Conservation (phyloP, 441 rosid species). For the Pelargonium fulgidum region DNA sequence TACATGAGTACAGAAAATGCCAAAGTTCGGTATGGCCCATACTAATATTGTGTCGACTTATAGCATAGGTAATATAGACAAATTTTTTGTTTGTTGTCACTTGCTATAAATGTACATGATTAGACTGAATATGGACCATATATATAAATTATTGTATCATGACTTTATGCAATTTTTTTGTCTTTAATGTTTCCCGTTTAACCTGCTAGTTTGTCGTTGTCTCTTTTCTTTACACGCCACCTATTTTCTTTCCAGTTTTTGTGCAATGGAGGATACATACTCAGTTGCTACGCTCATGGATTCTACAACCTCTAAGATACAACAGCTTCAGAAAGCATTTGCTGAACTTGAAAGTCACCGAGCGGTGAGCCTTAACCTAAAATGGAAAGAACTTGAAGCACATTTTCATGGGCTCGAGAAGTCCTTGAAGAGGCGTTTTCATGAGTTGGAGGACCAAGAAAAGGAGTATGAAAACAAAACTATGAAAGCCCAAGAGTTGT, state of each 20-base stretch:
- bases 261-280: conserved; percentile 56
- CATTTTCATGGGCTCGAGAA: conserved; percentile 96
- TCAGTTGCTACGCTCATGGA: conserved; percentile 78
- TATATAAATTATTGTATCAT: neutral
- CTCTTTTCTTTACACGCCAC: neutral
- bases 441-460: conserved; percentile 92
- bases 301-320: conserved; percentile 80
- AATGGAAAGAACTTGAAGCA: conserved; percentile 93
- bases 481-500: conserved; percentile 56
- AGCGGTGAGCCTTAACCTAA: conserved; percentile 75
- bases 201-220: neutral
- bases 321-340: conserved; percentile 96
- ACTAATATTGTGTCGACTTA: no score
- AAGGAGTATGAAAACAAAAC: conserved; percentile 68
- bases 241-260: conserved; percentile 25
- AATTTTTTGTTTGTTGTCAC: neutral
- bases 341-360: conserved; percentile 93
- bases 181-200: neutral
- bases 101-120: neutral
- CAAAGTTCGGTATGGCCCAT: neutral
- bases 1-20: neutral
- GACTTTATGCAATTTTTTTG: neutral
- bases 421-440: conserved; percentile 92
- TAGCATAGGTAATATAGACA: neutral
- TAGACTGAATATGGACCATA: neutral